phyloP scores from a whole-genome alignment of 176 grass and related monocot species.

The Paspalum vaginatum region DNA sequence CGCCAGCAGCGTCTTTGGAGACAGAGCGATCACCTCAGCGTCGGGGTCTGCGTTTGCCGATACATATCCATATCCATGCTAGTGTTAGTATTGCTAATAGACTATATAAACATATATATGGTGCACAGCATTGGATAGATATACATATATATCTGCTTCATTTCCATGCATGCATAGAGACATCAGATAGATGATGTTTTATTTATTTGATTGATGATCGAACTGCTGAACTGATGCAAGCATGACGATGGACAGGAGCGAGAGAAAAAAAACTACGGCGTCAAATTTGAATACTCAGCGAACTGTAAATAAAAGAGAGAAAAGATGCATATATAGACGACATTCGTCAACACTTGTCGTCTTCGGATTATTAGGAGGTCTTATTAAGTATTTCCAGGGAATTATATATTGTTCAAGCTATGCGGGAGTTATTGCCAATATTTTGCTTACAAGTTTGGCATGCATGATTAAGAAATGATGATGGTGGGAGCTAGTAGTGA shows the following conservation, averaged over 20 bases:
- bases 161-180: too few species aligned
- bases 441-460: conserved; percentile 47
- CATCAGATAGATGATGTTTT: too few species aligned
- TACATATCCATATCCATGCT: too few species aligned
- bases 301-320: background rate
- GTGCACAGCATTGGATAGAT: too few species aligned
- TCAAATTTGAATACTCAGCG: background rate
- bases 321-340: background rate
- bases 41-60: conserved; percentile 70
- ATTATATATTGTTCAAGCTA: conserved; percentile 36
- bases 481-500: conserved; percentile 45
- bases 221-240: background rate
- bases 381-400: conserved; percentile 27
- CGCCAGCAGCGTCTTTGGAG: conserved; percentile 90
- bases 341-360: conserved; percentile 29
- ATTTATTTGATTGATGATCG: background rate
- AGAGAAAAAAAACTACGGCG: background rate
- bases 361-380: background rate
- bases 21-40: conserved; percentile 95
- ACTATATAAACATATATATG: background rate
- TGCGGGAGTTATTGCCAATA: background rate
- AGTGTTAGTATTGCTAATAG: too few species aligned
- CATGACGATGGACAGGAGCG: background rate
- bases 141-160: too few species aligned
- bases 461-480: conserved; percentile 42